phyloP scores from a whole-genome alignment of 2,329 filamentous ascomycete species.

The Sporothrix brasiliensis region DNA sequence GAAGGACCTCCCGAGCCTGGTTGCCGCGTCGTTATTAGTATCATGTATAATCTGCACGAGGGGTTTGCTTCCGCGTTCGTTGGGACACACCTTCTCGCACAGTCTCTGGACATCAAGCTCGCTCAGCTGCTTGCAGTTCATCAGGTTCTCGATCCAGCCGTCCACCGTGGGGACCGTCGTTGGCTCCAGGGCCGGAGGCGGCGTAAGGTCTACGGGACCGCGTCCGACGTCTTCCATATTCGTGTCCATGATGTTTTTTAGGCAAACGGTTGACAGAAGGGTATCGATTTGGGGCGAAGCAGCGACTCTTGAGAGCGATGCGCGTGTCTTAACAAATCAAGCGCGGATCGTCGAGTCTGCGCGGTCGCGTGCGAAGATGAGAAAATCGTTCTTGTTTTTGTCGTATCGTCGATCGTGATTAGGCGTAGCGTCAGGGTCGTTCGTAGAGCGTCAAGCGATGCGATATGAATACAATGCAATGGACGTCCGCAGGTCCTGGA shows the following conservation, averaged over 20 bases:
- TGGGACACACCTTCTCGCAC: slow-evolving; percentile 82
- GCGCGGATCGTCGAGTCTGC: not conserved
- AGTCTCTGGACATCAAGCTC: slow-evolving; percentile 94
- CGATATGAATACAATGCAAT: not conserved
- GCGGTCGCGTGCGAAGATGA: slow-evolving; percentile 13
- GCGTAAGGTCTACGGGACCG: slow-evolving; percentile 76
- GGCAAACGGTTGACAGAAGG: not conserved
- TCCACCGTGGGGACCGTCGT: slow-evolving; percentile 90
- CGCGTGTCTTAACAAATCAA: not conserved
- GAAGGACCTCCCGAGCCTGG: slow-evolving; percentile 91
- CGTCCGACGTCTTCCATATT: slow-evolving; percentile 98
- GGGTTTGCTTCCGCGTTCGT: not conserved
- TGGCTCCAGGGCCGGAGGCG: slow-evolving; percentile 70
- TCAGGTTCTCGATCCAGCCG: slow-evolving; percentile 97
- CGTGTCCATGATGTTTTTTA: slow-evolving; percentile 72
- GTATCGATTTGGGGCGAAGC: slow-evolving; percentile 18
- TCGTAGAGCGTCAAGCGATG: not conserved
- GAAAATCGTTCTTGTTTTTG: not conserved
- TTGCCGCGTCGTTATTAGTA: slow-evolving; percentile 4
- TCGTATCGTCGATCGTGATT: slow-evolving; percentile 8
- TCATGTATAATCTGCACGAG: not conserved
- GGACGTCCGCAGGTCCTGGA: not conserved
- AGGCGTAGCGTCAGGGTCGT: not conserved
- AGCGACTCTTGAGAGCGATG: not conserved
- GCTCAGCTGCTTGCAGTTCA: slow-evolving; percentile 97